Evolutionary conservation across 2,329 filamentous ascomycete species (phyloP).

Genomic region (Xylaria sp.): DNA sequence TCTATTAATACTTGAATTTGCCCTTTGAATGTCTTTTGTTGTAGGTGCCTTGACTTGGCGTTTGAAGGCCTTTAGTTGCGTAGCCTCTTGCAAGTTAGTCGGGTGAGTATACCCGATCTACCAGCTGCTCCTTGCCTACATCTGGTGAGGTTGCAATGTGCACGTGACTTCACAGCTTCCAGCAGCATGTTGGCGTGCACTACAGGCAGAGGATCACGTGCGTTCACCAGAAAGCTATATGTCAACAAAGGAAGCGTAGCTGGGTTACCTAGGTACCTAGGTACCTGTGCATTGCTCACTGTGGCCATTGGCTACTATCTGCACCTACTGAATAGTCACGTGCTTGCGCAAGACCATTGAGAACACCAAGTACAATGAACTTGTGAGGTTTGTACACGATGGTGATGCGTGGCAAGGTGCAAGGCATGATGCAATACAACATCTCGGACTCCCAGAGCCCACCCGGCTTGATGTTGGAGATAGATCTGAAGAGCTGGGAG

Average conservation of each 20-base stretch:
- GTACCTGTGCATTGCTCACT: neutral
- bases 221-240: neutral
- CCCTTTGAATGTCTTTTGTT: neutral
- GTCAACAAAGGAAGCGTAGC: neutral
- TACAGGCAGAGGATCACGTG: neutral
- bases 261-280: neutral
- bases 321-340: no score
- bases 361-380: no score
- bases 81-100: neutral
- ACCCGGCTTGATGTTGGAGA: neutral
- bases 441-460: neutral
- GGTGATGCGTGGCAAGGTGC: neutral
- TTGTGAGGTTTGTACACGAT: neutral
- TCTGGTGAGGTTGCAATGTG: neutral
- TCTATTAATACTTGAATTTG: neutral
- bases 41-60: neutral
- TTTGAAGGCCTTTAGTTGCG: neutral
- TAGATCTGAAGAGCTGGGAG: neutral
- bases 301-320: no score
- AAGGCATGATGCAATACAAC: no score
- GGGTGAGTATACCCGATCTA: neutral
- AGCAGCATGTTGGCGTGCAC: neutral
- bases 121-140: neutral
- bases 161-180: neutral
- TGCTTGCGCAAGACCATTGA: no score